phyloP scores from a whole-genome alignment of 345 rosid genomes.

The Syzygium aromaticum region DNA sequence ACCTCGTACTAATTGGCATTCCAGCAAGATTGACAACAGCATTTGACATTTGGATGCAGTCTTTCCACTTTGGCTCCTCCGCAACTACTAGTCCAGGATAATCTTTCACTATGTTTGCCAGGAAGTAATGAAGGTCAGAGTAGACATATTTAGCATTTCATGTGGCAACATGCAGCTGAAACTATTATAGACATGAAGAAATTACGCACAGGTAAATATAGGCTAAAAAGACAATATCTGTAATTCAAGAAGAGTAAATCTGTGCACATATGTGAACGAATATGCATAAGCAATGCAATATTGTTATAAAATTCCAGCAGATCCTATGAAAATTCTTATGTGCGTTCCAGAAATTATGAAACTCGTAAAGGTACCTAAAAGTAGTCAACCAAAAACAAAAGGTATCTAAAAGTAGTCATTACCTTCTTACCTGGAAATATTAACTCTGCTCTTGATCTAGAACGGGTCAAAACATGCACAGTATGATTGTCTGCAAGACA shows the following conservation, averaged over 20 bases:
- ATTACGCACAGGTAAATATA: neutral
- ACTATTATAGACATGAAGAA: neutral
- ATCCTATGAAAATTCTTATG: neutral
- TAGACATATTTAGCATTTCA: neutral
- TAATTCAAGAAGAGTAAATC: neutral
- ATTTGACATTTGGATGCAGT: conserved; percentile 62
- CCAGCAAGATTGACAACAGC: conserved; percentile 97
- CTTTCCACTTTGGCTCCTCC: conserved; percentile 71
- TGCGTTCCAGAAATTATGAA: neutral
- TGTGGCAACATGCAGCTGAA: neutral
- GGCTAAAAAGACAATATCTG: neutral
- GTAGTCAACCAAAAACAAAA: neutral
- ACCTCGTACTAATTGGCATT: conserved; percentile 78
- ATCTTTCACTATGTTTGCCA: conserved; percentile 36
- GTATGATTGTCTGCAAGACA: conserved; percentile 53
- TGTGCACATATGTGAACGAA: neutral
- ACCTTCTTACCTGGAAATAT: conserved; percentile 99
- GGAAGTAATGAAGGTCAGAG: neutral
- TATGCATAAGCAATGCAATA: neutral
- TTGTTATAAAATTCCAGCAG: neutral
- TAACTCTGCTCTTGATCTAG: conserved; percentile 71
- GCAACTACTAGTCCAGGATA: conserved; percentile 66
- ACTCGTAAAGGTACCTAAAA: conserved; percentile 3
- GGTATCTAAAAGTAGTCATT: conserved; percentile 21
- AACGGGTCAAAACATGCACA: conserved; percentile 76